Percentiles rank a stretch among this genome's conserved stretches.
Conservation (phyloP, 2,329 filamentous ascomycete species). For the Chrysosporium queenslandicum region DNA sequence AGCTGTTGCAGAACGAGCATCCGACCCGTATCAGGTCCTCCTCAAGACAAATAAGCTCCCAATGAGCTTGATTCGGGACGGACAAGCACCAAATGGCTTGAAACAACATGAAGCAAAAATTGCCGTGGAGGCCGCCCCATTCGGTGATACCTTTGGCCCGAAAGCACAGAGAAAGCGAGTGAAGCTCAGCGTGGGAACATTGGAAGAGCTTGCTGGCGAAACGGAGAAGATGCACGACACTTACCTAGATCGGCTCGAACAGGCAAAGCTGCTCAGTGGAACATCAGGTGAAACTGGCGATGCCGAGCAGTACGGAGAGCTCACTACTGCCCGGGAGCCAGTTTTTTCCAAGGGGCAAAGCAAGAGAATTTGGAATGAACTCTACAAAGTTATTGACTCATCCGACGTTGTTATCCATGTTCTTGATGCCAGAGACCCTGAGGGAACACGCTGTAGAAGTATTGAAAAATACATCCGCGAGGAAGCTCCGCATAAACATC, state of each 20-base stretch:
- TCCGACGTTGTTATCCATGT: slow-evolving; percentile 96
- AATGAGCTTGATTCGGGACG: slow-evolving; percentile 84
- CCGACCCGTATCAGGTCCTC: slow-evolving; percentile 87
- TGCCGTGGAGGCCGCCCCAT: slow-evolving; percentile 76
- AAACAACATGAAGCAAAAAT: slow-evolving; percentile 94
- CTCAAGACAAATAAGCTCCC: slow-evolving; percentile 95
- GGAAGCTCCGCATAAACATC: slow-evolving; percentile 91
- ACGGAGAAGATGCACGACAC: slow-evolving; percentile 69
- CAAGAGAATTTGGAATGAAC: slow-evolving; percentile 94
- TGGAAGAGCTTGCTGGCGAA: slow-evolving; percentile 71
- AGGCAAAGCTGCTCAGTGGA: slow-evolving; percentile 66
- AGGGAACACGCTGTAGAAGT: slow-evolving; percentile 80
- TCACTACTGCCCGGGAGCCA: slow-evolving; percentile 62
- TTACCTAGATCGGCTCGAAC: slow-evolving; percentile 71
- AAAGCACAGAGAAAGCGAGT: slow-evolving; percentile 89
- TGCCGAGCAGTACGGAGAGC: slow-evolving; percentile 37
- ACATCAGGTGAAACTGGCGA: slow-evolving; percentile 47
- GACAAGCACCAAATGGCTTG: slow-evolving; percentile 64
- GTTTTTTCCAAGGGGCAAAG: slow-evolving; percentile 93
- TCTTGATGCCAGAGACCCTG: slow-evolving; percentile 76
- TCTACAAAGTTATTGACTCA: slow-evolving; percentile 91
- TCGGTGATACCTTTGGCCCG: slow-evolving; percentile 80
- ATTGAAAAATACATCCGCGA: slow-evolving; percentile 89
- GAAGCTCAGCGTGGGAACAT: slow-evolving; percentile 72
- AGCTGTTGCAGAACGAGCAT: slow-evolving; percentile 80